Conservation (phyloP, 805 yeast genomes). For the Suhomyces kilbournensis region DNA sequence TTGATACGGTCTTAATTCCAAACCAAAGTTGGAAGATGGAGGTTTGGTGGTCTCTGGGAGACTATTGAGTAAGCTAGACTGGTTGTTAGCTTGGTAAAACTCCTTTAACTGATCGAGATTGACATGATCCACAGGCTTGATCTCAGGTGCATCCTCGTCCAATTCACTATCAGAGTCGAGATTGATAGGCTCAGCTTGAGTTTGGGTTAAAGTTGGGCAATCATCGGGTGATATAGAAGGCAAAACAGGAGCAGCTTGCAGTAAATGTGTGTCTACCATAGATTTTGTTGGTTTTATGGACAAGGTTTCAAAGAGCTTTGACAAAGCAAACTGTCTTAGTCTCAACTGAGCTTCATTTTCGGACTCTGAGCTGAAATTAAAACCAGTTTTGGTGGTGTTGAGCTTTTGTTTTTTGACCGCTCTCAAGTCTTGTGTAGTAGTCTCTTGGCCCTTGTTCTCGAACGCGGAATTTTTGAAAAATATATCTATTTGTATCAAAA, state of each 20-base stretch:
- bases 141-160: constrained; percentile 18
- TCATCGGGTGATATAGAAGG: constrained; percentile 3
- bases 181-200: constrained; percentile 6
- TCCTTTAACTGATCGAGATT: constrained; percentile 71
- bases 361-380: constrained; percentile 43
- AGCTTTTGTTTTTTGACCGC: constrained; percentile 19
- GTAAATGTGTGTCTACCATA: constrained; percentile 6
- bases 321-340: constrained; percentile 53
- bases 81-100: constrained; percentile 71
- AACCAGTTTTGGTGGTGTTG: constrained; percentile 12
- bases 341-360: constrained; percentile 50
- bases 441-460: constrained; percentile 11
- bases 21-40: constrained; percentile 44
- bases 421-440: constrained; percentile 4
- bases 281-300: constrained; percentile 25
- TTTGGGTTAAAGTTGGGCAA: not conserved
- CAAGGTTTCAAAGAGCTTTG: constrained; percentile 53
- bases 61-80: constrained; percentile 50
- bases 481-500: constrained; percentile 67
- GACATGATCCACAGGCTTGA: constrained; percentile 38
- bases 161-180: constrained; percentile 9
- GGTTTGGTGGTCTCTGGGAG: constrained; percentile 64
- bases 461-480: constrained; percentile 46
- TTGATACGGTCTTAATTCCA: constrained; percentile 73
- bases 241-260: not conserved